Evolutionary conservation across 2,329 filamentous ascomycete genomes (phyloP).

Genomic region (Tolypocladium ovalisporum): DNA sequence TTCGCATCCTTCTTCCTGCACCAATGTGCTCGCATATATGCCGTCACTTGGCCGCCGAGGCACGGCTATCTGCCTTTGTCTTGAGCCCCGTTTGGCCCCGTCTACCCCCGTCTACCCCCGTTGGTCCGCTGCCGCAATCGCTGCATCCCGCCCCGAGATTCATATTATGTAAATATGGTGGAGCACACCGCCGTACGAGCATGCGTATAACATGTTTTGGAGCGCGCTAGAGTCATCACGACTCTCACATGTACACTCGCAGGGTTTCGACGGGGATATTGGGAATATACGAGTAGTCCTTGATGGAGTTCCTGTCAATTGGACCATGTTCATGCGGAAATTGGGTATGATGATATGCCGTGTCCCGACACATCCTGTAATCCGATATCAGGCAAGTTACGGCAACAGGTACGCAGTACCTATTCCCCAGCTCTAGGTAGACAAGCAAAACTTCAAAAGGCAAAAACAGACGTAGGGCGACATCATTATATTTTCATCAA

Average conservation of each 20-base stretch:
- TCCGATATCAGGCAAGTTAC: neutral
- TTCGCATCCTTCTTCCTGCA: neutral
- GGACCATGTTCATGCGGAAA: too few species aligned
- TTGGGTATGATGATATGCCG: neutral
- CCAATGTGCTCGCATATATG: neutral
- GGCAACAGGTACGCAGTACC: neutral
- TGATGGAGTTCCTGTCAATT: too few species aligned
- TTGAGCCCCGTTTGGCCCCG: neutral
- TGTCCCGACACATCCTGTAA: neutral
- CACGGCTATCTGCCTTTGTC: neutral
- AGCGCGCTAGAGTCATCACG: neutral
- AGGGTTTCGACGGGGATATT: too few species aligned
- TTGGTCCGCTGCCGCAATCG: neutral
- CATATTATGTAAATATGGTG: neutral
- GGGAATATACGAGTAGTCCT: too few species aligned
- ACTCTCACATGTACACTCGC: neutral
- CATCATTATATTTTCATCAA: neutral
- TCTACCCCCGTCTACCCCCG: neutral
- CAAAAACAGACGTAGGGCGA: neutral
- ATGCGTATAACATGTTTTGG: too few species aligned
- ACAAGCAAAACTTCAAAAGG: neutral
- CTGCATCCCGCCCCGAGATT: neutral
- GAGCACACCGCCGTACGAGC: neutral
- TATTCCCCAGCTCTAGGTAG: too few species aligned
- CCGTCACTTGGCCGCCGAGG: neutral